phyloP scores from a whole-genome alignment of 2,329 filamentous ascomycete species.

The Mycosphaerella arachidis region DNA sequence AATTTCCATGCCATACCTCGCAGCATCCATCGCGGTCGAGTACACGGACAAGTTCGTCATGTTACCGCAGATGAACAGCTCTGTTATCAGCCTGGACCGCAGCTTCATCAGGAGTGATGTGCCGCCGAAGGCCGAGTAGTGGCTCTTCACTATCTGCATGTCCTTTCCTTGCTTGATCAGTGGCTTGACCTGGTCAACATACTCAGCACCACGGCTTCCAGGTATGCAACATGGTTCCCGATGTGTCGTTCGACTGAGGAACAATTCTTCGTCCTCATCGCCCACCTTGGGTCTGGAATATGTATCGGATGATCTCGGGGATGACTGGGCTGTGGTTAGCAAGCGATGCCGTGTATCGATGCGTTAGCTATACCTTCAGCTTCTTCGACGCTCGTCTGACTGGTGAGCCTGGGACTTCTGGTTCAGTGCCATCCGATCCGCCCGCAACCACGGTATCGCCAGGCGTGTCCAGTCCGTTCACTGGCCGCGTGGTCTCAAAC shows the following conservation, averaged over 20 bases:
- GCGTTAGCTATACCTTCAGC: conserved; percentile 9
- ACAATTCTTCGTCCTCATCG: conserved; percentile 44
- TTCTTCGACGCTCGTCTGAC: conserved; percentile 4
- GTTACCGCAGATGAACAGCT: conserved; percentile 83
- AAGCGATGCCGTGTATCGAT: background rate
- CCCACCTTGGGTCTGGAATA: conserved; percentile 11
- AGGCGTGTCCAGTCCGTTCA: conserved; percentile 18
- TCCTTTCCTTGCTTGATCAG: conserved; percentile 51
- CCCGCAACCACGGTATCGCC: conserved; percentile 26
- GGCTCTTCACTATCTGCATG: conserved; percentile 60
- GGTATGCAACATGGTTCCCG: conserved; percentile 41
- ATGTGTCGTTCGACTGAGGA: conserved; percentile 37
- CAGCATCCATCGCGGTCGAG: conserved; percentile 86
- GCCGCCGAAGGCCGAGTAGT: conserved; percentile 82
- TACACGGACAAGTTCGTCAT: conserved; percentile 85
- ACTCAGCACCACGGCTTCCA: conserved; percentile 46
- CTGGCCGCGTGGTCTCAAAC: conserved; percentile 45
- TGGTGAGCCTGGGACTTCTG: background rate
- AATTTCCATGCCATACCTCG: conserved; percentile 79
- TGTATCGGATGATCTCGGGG: conserved; percentile 2
- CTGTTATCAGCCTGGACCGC: conserved; percentile 80
- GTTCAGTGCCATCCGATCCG: conserved; percentile 7
- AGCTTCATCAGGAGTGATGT: conserved; percentile 70
- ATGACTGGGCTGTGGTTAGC: conserved; percentile 8
- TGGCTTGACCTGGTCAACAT: conserved; percentile 46